Percentiles rank a stretch among this genome's conserved stretches.
These are phyloP conservation scores for Geotrichum siamense DNA, from an alignment of 1,139 yeast genomes.

Conservation along the genomic window DNA sequence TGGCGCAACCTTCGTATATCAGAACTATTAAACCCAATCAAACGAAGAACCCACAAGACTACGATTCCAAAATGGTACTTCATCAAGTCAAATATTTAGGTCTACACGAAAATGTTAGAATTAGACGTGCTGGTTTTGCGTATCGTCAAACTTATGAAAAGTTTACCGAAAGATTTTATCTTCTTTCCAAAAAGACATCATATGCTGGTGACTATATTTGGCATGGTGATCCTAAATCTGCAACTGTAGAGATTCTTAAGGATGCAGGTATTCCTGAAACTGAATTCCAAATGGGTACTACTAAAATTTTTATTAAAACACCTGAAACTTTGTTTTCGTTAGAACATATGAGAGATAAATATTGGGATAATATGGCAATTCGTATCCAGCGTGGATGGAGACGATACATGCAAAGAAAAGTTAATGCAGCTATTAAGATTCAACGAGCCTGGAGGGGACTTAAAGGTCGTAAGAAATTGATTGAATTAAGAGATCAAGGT, in stretches of 20 bases:
- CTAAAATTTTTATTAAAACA: slow-evolving; percentile 93
- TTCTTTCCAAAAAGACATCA: slow-evolving; percentile 81
- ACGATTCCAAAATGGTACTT: slow-evolving; percentile 79
- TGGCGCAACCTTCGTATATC: slow-evolving; percentile 89
- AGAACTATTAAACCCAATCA: slow-evolving; percentile 98
- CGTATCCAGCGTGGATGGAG: slow-evolving; percentile 97
- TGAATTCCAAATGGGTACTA: slow-evolving; percentile 88
- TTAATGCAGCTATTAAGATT: slow-evolving; percentile 77
- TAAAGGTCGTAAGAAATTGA: slow-evolving; percentile 60
- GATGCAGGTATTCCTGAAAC: slow-evolving; percentile 73
- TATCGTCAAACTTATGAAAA: slow-evolving; percentile 95
- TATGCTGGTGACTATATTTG: slow-evolving; percentile 98
- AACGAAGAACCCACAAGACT: slow-evolving; percentile 83
- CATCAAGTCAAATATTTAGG: slow-evolving; percentile 97
- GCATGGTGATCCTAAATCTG: slow-evolving; percentile 80
- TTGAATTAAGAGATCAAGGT: slow-evolving; percentile 80
- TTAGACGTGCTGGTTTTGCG: slow-evolving; percentile 98
- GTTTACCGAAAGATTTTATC: slow-evolving; percentile 91
- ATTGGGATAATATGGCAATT: slow-evolving; percentile 98
- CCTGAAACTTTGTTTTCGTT: slow-evolving; percentile 95
- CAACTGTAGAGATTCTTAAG: slow-evolving; percentile 67
- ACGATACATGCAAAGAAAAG: slow-evolving; percentile 64
- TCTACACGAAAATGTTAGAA: slow-evolving; percentile 91
- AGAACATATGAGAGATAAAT: slow-evolving; percentile 94
- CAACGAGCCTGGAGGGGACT: slow-evolving; percentile 74